Evolutionary conservation across 139 green algal genomes (phyloP), one percentile per base, ranked within the genome.

Genomic region (Chlamydomonas applanata): DNA sequence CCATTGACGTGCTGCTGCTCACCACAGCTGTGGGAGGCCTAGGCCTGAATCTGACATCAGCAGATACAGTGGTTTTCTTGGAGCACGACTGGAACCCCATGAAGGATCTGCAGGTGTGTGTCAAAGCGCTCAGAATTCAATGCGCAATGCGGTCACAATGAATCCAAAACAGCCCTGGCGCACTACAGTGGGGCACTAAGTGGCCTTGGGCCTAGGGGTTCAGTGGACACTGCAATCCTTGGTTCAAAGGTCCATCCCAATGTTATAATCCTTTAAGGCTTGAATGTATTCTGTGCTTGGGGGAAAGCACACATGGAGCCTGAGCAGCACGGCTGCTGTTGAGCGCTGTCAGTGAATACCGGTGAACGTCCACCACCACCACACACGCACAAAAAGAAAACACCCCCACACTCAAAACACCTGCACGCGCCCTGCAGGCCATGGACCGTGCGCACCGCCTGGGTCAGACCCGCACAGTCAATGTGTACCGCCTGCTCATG

Each of bases 31-130:
- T 97, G 66, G 95, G 95, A 35, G 95, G 95, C 0, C 79, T 99
- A 56, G 96, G 96, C 19, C 88, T 99, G 19, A 99, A 99, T 82
- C 79, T 99, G 27, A 99, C 95, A 0, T 75, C 90, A 0, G 96
- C 96, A 5, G 94, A 99, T 84, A 98, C 93, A 11, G 96, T 99
- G 52, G 88, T 99, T 36, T 99, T 99, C 82, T 69, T 99, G 78
- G 96, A 99, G 86, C 96, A 99, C 78, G 95, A 99, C 81, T 99
- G 95, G 94, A 99, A 99, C 86, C 96, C 96, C 24, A 94, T 95
- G 92, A 93, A 93, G 54, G 96, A 99, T 79, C 83, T 99, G 82
- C 95, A 98, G 91, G 92, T 86, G 53, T 29, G 53, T 62, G 9
- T 62, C 11, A 9, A 62, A 49, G 53, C 14, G 46, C 46, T 56